Evolutionary conservation across 1,284 basidiomycete genomes (phyloP).

Genomic region (Takashimella tepidaria): DNA sequence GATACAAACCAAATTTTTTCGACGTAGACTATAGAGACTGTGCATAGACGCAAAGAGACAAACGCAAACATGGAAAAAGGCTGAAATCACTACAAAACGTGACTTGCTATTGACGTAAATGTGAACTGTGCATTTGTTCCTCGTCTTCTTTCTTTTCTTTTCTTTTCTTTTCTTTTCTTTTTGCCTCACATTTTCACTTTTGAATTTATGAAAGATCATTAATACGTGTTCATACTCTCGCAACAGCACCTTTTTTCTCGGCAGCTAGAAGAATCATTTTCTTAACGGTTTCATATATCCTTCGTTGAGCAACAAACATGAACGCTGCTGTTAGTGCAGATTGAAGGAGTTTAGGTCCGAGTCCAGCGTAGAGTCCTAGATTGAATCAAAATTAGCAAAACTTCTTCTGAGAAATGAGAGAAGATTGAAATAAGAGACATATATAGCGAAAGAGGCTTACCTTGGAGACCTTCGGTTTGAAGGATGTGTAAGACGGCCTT

Average conservation of each 20-base stretch:
- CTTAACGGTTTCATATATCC: constrained; percentile 52
- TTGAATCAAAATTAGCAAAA: not conserved
- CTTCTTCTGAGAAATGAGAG: not conserved
- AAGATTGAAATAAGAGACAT: not conserved
- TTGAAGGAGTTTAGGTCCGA: constrained; percentile 77
- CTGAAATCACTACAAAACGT: no score
- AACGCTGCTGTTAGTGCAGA: constrained; percentile 86
- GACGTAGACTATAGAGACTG: no score
- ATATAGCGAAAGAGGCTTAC: constrained; percentile 15
- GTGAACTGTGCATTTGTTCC: no score
- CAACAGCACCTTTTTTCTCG: constrained; percentile 12
- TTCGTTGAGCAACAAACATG: constrained; percentile 74
- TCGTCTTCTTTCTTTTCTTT: no score
- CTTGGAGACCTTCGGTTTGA: constrained; percentile 64
- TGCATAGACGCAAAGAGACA: no score
- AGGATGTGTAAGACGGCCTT: constrained; percentile 54
- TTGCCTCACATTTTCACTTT: no score
- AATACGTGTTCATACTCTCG: no score
- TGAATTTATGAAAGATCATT: no score
- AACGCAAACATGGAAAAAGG: no score
- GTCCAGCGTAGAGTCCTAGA: constrained; percentile 74
- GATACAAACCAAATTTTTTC: no score
- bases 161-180: no score
- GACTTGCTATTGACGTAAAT: no score
- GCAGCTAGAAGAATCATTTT: constrained; percentile 26